Base-by-base conservation (phyloP, 257 asterid species). In the Scutellaria minor region DNA sequence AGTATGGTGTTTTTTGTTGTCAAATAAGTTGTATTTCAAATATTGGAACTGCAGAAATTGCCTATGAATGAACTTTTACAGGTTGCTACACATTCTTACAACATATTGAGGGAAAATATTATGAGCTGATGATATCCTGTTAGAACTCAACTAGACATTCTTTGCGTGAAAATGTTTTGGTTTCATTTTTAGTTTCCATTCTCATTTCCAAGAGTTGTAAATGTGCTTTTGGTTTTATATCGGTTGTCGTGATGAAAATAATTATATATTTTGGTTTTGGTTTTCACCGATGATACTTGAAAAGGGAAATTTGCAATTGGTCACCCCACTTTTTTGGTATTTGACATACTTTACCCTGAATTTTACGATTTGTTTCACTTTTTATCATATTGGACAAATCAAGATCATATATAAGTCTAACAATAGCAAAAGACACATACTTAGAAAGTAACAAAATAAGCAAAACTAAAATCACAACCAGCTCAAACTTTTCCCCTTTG, bases 1-100 rank as follows among this genome's bases (percentile, higher is more conserved):
- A 66, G 54, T 72, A 52, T 15, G 53, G 7, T 60, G 60, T 64
- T 76, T 35, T 12, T 13, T 58, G 9, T 22, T 10, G 18, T 11
- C 7, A 35, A 35, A 47, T 5, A 47, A 3, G 12, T 47, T 47
- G 53, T 1, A 10, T 47, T 18, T 12, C 27, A 31, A 59, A 35
- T 31, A 31, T 22, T 59, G 48, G 22, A 58, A 35, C 10, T 12
- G 39, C n/a, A 22, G n/a, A 47, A n/a, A 11, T 59, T 60, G 48
- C 48, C 24, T 35, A 12, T 13, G 3, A 57, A 37, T 35, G 2
- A 59, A 59, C 27, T 6, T 12, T 37, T 46, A 46, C 52, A 46
- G 50, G 50, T 12, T 45, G 50, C 50, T 1, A 45, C 37, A 9
- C 61, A 54, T 54, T 18, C 59, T 8, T 18, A 7, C 10, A 9